These are phyloP conservation scores for Metschnikowia sp. DNA, from an alignment of 805 yeast species.

Conservation along the genomic window DNA sequence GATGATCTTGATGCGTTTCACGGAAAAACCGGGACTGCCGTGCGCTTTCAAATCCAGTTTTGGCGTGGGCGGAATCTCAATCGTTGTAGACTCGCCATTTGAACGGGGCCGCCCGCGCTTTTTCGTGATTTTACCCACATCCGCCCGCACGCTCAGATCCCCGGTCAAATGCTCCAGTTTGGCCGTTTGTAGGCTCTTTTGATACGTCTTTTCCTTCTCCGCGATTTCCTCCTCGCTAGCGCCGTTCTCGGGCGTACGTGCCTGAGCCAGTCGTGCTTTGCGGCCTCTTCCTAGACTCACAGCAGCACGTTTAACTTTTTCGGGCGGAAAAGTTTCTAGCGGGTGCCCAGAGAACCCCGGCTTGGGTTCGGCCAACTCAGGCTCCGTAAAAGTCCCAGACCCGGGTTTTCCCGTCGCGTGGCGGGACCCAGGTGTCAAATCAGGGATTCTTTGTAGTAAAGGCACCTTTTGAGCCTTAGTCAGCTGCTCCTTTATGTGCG, in stretches of 20 bases:
- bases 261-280: constrained; percentile 17
- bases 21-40: constrained; percentile 6
- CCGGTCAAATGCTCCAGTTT: constrained; percentile 15
- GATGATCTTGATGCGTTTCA: constrained; percentile 26
- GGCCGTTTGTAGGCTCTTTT: constrained; percentile 13
- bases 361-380: constrained; percentile 49
- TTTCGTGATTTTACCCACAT: constrained; percentile 11
- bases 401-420: neutral
- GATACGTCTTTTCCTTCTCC: constrained; percentile 12
- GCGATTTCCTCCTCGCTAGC: constrained; percentile 18
- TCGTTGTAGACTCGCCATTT: constrained; percentile 4
- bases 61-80: constrained; percentile 6
- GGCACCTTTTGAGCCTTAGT: neutral
- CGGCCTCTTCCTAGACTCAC: constrained; percentile 43
- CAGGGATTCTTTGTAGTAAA: constrained; percentile 3
- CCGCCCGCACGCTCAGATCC: constrained; percentile 15
- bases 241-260: neutral
- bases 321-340: constrained; percentile 63
- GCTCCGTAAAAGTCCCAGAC: constrained; percentile 47
- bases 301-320: constrained; percentile 54
- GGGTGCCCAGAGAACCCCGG: constrained; percentile 73
- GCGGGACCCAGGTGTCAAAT: constrained; percentile 1
- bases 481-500: constrained; percentile 3
- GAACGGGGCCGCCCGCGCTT: constrained; percentile 1
- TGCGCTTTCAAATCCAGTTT: neutral